Evolutionary conservation across 495 filamentous ascomycete genomes (phyloP).

Genomic region (Tuber umbilicatum): DNA sequence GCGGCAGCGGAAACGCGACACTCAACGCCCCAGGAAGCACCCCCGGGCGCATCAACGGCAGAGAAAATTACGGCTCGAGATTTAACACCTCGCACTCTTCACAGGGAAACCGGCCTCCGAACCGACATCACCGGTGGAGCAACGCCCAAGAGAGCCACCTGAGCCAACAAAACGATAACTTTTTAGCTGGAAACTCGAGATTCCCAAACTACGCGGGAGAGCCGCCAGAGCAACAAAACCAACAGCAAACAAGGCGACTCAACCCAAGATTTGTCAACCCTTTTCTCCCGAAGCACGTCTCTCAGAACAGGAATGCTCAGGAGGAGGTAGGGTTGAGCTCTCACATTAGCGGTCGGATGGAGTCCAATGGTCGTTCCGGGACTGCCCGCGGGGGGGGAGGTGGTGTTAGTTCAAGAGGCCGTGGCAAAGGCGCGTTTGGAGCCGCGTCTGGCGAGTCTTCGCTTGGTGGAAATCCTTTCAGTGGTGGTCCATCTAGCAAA

Average conservation of each 20-base stretch:
- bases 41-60: not conserved
- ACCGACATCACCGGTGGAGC: not conserved
- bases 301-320: constrained; percentile 1
- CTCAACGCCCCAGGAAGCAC: not conserved
- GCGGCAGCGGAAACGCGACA: not conserved
- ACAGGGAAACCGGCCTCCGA: not conserved
- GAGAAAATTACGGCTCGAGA: not conserved
- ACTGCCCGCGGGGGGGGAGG: constrained; percentile 18
- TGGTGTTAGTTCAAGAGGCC: constrained; percentile 21
- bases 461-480: constrained; percentile 1
- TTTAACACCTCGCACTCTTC: not conserved
- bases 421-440: constrained; percentile 15
- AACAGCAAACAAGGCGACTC: not conserved
- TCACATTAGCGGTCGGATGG: not conserved
- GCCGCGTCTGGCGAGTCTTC: not conserved
- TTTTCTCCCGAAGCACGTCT: not conserved
- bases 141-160: not conserved
- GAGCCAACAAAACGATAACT: not conserved
- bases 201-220: not conserved
- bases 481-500: not conserved
- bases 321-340: not conserved
- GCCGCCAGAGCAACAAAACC: not conserved
- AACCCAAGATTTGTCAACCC: not conserved
- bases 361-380: not conserved
- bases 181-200: not conserved